Percentiles rank a stretch among this genome's conserved stretches.
These are phyloP conservation scores for Rhynchospora pubera DNA, from an alignment of 176 grass and related monocot species.

Conservation along the genomic window DNA sequence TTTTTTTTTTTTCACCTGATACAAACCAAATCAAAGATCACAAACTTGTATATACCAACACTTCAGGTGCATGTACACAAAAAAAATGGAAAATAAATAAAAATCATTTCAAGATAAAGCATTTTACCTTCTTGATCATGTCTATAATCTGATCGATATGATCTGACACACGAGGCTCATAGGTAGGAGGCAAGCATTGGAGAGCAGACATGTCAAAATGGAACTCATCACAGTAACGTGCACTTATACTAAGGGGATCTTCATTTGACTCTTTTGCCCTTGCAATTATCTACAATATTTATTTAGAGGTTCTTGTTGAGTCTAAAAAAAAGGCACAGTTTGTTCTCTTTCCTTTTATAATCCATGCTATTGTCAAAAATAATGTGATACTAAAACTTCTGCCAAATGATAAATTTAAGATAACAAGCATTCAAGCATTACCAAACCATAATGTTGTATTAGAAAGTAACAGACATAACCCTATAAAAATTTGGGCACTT, in stretches of 20 bases:
- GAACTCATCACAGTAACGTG: slow-evolving; percentile 80
- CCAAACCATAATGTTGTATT: neutral
- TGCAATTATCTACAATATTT: slow-evolving; percentile 86
- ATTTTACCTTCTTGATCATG: slow-evolving; percentile 87
- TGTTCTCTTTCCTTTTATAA: neutral
- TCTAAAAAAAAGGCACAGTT: neutral
- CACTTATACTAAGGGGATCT: slow-evolving; percentile 80
- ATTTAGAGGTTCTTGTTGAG: neutral
- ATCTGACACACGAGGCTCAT: slow-evolving; percentile 81
- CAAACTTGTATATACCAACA: neutral
- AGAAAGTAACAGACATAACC: neutral
- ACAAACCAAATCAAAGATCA: neutral
- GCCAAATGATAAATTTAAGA: neutral
- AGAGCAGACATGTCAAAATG: slow-evolving; percentile 74
- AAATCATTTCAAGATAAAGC: neutral
- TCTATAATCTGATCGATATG: slow-evolving; percentile 81
- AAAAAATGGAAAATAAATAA: neutral
- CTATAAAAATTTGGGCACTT: neutral
- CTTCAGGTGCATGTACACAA: neutral
- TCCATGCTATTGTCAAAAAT: neutral
- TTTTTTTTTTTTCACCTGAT: neutral
- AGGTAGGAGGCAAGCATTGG: slow-evolving; percentile 80
- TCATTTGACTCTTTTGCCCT: slow-evolving; percentile 82
- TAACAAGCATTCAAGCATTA: neutral
- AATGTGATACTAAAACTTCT: neutral